Evolutionary conservation across 345 rosid genomes (phyloP), one percentile per base, ranked within the genome.

Genomic region (Lumnitzera racemosa): DNA sequence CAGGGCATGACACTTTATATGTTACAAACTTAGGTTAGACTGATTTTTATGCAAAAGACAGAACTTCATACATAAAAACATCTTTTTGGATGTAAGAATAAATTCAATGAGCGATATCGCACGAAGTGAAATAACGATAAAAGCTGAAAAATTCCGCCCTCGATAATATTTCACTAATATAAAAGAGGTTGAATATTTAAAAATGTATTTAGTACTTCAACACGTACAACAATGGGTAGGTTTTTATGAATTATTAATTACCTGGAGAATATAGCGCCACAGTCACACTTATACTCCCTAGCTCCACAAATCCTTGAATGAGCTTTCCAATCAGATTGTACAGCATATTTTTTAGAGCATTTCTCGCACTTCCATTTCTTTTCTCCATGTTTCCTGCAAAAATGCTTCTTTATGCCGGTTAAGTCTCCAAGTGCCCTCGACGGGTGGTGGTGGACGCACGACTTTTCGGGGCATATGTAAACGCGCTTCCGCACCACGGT

Each of bases 281-380:
- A 90, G 70, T 84, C 89, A 47, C 97, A 90, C 77, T 81, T 83
- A 70, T 90, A 90, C 69, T 90, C 97, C 67, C 86, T 79, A 20
- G 97, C 88, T 56, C 97, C 97, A 66, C 97, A 90, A 25, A 91
- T 82, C 73, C 84, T 90, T 2, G 89, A 83, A 78, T 90, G 97
- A 10, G 97, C 97, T 65, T 88, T 90, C 94, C 97, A 90, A 56
- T 90, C 96, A 0, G 97, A 90, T 62, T 83, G 96, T 46, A 90
- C 97, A 36, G 94, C 96, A 52, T 90, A 90, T 61, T 82, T 64
- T 81, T 90, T 90, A 2, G 90, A 78, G 58, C 97, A 90, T 77
- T 85, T 87, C 62, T 87, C 97, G 46, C 97, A 90, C 81, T 85
- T 87, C 96, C 95, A 88, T 64, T 83, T 88, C 74, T 90, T 90